Percentiles rank a stretch among this genome's conserved stretches.
Conservation (phyloP, 768 basidiomycete species). For the Calocybe gangraenosa region DNA sequence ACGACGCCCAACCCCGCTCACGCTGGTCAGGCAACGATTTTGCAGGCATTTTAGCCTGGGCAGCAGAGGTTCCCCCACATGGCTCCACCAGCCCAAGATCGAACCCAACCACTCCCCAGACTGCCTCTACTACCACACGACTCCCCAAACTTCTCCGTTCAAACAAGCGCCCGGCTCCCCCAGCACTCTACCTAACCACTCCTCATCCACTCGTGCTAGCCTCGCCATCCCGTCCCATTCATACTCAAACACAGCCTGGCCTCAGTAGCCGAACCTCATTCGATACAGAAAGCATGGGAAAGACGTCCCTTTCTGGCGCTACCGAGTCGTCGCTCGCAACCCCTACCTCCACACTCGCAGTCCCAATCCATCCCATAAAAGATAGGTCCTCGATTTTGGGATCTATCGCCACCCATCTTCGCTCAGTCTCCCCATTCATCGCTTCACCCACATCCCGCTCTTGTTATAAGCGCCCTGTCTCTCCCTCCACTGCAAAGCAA, state of each 20-base stretch:
- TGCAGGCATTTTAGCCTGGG: constrained; percentile 45
- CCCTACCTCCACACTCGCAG: constrained; percentile 35
- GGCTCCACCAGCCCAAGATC: constrained; percentile 16
- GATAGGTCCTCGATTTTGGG: constrained; percentile 30
- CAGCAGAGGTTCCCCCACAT: constrained; percentile 31
- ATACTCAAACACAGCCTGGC: constrained; percentile 30
- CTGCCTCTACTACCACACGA: constrained; percentile 18
- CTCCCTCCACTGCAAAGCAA: constrained; percentile 7
- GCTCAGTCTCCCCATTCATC: constrained; percentile 35
- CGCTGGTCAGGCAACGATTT: constrained; percentile 31
- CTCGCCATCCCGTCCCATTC: constrained; percentile 27
- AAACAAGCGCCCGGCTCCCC: constrained; percentile 37
- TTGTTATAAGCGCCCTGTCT: constrained; percentile 12
- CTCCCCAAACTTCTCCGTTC: constrained; percentile 36
- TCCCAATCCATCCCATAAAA: constrained; percentile 28
- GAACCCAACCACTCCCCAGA: constrained; percentile 11
- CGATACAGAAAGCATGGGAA: constrained; percentile 29
- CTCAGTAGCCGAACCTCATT: constrained; percentile 22
- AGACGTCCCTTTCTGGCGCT: constrained; percentile 30
- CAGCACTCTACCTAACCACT: constrained; percentile 45
- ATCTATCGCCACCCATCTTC: constrained; percentile 37
- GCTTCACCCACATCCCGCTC: constrained; percentile 19
- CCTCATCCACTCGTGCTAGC: constrained; percentile 25
- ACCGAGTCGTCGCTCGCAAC: constrained; percentile 52
- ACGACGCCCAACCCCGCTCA: constrained; percentile 10